Evolutionary conservation across 441 rosid genomes (phyloP).

Genomic region (Hura crepitans): DNA sequence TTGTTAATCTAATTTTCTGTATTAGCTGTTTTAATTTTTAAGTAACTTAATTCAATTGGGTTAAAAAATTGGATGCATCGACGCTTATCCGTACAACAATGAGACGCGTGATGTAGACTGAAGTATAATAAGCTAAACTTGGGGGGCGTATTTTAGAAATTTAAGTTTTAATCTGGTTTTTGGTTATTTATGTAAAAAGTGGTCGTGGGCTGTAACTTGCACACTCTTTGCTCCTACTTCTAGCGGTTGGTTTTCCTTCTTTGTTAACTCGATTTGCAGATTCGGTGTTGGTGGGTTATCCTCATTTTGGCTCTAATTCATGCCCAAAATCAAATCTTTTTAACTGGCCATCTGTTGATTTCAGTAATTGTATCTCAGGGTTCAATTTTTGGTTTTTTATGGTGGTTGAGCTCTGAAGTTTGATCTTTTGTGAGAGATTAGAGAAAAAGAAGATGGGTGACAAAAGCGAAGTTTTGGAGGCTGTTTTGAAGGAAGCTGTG

Average conservation of each 20-base stretch:
- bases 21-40: no score
- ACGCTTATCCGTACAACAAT: no score
- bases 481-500: conserved; percentile 81
- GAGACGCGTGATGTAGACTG: background rate
- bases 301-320: conserved; percentile 16
- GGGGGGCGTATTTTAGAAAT: conserved; percentile 9
- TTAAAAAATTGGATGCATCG: no score
- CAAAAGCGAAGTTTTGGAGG: conserved; percentile 72
- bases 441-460: conserved; percentile 44
- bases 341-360: conserved; percentile 17
- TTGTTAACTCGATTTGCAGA: conserved; percentile 25
- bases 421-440: conserved; percentile 15
- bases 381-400: conserved; percentile 5
- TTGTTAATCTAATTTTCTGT: no score
- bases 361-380: background rate
- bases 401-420: conserved; percentile 26
- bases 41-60: no score
- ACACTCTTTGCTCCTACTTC: conserved; percentile 30
- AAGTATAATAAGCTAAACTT: background rate
- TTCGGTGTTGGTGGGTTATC: conserved; percentile 33
- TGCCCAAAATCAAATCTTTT: conserved; percentile 21
- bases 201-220: conserved; percentile 26
- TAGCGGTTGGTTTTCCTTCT: conserved; percentile 34
- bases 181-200: conserved; percentile 1
- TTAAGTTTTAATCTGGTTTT: no score